Base-by-base conservation (phyloP, 2,329 filamentous ascomycete genomes). In the Fusarium pseudoanthophilum region DNA sequence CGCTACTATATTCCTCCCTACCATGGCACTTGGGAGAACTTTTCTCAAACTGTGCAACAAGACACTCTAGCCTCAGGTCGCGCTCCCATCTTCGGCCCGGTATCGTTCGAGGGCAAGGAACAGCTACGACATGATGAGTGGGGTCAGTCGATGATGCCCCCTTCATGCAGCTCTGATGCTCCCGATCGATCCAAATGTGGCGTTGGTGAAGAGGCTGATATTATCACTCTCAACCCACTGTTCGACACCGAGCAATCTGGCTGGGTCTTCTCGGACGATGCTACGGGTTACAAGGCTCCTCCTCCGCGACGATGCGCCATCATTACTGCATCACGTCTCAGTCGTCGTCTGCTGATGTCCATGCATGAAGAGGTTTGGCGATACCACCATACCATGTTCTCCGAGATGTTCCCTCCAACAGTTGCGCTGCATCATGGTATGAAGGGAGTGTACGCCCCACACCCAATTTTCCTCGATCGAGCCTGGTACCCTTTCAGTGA, bases 361-460 rank as follows among this genome's bases (percentile, higher is more conserved):
- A 95, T 95, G 92, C 93, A 95, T 81, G 88, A 92, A 73, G 92
- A 94, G 77, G 92, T 91, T 51, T 91, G 86, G 81, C 86, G 87
- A 34, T 85, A 89, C 75, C 90, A 89, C 71, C 92, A 91, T 80
- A 91, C 86, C 80, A 94, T 92, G 91, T 95, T 93, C 79, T 89
- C 88, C 32, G 93, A 95, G 81, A 95, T 95, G 93, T 94, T 92
- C 82, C 92, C 92, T 4, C 87, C 91, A 1, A 89, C 87, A 2
- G 87, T 90, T 78, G 92, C 92, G 1, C 84, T 95, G 10, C 92
- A 94, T 75, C 92, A 93, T 77, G 92, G 93, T 3, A 85, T 94
- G 77, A 95, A 95, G 82, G 93, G 92, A 28, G 91, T 93, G 1
- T 93, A 92, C 77, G 93, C 92, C 1, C 94, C 94, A 1, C 94